These are phyloP conservation scores for Blepharisma stoltei DNA, from an alignment of 73 alveolate genomes.

Conservation along the genomic window DNA sequence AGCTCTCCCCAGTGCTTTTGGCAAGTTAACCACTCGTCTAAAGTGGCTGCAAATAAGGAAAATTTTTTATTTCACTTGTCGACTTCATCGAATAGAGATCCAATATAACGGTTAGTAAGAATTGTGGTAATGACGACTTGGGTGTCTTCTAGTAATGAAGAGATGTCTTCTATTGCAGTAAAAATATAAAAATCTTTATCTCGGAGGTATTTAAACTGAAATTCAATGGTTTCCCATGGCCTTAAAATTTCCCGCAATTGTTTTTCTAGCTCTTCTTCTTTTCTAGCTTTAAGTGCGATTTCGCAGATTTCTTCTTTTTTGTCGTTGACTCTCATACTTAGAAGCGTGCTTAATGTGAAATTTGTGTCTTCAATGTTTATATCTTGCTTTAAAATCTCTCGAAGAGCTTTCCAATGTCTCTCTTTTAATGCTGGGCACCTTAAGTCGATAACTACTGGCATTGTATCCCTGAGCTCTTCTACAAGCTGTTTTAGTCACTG, in stretches of 20 bases:
- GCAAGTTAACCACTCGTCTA: constrained; percentile 46
- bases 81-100: constrained; percentile 91
- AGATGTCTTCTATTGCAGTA: constrained; percentile 90
- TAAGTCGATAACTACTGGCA: constrained; percentile 80
- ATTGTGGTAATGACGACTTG: constrained; percentile 82
- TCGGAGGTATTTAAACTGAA: constrained; percentile 58
- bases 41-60: constrained; percentile 58
- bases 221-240: constrained; percentile 76
- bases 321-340: constrained; percentile 58
- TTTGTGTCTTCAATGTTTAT: constrained; percentile 64
- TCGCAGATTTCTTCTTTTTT: constrained; percentile 66
- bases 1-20: constrained; percentile 62
- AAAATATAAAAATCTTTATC: constrained; percentile 80
- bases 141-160: constrained; percentile 90
- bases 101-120: constrained; percentile 89
- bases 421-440: constrained; percentile 51
- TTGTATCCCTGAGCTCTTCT: constrained; percentile 68
- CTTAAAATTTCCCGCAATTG: constrained; percentile 53
- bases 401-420: constrained; percentile 72
- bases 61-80: constrained; percentile 87
- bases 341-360: constrained; percentile 57
- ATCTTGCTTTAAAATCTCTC: constrained; percentile 59
- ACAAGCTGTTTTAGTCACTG: constrained; percentile 60
- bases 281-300: constrained; percentile 77
- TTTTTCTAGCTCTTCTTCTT: constrained; percentile 70